Percentiles rank a stretch among this genome's conserved stretches.
phyloP scores from a whole-genome alignment of 1,284 basidiomycete species.

The Austropuccinia psidii region DNA sequence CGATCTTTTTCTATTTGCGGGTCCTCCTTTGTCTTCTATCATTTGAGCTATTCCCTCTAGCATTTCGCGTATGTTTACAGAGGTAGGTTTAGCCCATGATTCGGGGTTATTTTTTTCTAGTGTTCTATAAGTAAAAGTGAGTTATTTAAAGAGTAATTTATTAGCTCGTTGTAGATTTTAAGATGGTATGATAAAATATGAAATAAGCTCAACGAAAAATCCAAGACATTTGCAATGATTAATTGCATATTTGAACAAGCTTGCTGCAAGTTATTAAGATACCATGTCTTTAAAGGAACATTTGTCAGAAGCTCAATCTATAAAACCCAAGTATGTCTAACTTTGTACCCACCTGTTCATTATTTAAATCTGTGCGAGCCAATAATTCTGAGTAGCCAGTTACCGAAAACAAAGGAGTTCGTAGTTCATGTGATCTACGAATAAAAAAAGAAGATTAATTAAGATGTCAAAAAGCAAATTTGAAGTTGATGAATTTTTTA shows the following conservation, averaged over 20 bases:
- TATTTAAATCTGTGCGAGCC: slow-evolving; percentile 38
- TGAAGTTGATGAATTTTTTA: slow-evolving; percentile 5
- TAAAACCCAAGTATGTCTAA: too few relatives aligned
- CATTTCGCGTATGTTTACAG: slow-evolving; percentile 14
- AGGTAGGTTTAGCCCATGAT: slow-evolving; percentile 25
- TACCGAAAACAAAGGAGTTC: slow-evolving; percentile 40
- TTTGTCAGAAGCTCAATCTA: too few relatives aligned
- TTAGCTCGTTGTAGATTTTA: too few relatives aligned
- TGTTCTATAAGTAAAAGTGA: slow-evolving; percentile 14
- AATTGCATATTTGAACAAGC: slow-evolving; percentile 40
- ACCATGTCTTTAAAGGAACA: slow-evolving; percentile 37
- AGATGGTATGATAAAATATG: too few relatives aligned
- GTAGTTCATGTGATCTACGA: slow-evolving; percentile 33
- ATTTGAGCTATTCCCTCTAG: slow-evolving; percentile 31
- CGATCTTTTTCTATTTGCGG: slow-evolving; percentile 21
- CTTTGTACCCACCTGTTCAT: slow-evolving; percentile 39
- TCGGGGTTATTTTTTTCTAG: slow-evolving; percentile 29
- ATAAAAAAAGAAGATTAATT: too few relatives aligned
- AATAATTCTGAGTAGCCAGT: slow-evolving; percentile 40
- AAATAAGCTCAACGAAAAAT: slow-evolving; percentile 41
- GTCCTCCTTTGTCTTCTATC: slow-evolving; percentile 34
- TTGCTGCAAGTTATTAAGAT: slow-evolving; percentile 38
- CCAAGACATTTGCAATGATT: slow-evolving; percentile 41
- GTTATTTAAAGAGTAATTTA: too few relatives aligned
- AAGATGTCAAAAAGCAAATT: neutral